A percentile compares a stretch with the other conserved stretches of the same genome.
Evolutionary conservation across 2,329 filamentous ascomycete genomes (phyloP).

Genomic region (Thielaviopsis euricoi): DNA sequence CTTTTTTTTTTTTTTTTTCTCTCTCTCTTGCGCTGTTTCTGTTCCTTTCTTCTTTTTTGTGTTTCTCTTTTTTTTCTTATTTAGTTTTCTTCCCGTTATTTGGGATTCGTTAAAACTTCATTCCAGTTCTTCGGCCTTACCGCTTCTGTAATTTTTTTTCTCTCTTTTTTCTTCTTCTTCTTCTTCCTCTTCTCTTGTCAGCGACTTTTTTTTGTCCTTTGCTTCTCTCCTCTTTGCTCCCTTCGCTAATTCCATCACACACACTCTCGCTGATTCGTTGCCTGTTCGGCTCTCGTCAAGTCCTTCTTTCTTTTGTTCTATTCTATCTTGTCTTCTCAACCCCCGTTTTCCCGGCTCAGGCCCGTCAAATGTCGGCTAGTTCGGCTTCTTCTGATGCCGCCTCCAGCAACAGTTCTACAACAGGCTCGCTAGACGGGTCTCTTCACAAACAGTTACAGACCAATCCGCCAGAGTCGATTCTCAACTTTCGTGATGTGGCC

Average conservation of each 20-base stretch:
- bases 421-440: background rate
- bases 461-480: conserved; percentile 22
- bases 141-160: background rate
- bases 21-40: background rate
- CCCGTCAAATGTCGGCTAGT: background rate
- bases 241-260: background rate
- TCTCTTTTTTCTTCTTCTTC: background rate
- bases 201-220: no score
- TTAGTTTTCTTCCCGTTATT: background rate
- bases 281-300: background rate
- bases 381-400: background rate
- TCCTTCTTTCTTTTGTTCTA: no score
- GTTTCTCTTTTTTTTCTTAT: background rate
- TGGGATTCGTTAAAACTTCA: background rate
- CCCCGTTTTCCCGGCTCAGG: background rate
- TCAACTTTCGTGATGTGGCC: conserved; percentile 68
- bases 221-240: no score
- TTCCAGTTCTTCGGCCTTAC: background rate
- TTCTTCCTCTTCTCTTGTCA: no score
- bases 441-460: background rate
- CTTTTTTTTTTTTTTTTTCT: background rate
- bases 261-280: no score
- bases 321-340: background rate
- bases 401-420: background rate
- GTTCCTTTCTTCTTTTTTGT: background rate